phyloP scores from a whole-genome alignment of 495 filamentous ascomycete species.

The Penicillium daleae region DNA sequence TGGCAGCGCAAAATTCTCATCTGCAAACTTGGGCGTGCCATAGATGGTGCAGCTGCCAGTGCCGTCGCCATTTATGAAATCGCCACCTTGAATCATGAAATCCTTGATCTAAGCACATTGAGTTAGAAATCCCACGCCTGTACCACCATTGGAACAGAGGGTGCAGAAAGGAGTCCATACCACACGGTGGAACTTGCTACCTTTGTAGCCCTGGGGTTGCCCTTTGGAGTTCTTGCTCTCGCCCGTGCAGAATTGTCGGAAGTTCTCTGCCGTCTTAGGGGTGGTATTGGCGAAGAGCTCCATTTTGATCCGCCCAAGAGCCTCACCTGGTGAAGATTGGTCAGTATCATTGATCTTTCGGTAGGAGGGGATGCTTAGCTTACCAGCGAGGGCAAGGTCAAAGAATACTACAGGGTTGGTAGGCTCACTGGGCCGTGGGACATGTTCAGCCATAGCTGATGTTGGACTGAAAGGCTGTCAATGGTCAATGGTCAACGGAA shows the following conservation, averaged over 20 bases:
- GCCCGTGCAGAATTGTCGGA: constrained; percentile 95
- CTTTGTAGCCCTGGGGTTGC: constrained; percentile 91
- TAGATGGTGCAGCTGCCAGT: constrained; percentile 89
- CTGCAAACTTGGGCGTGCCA: constrained; percentile 78
- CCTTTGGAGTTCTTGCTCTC: constrained; percentile 82
- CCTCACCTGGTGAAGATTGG: constrained; percentile 64
- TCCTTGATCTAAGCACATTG: constrained; percentile 74
- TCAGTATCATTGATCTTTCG: neutral
- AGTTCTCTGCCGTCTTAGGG: constrained; percentile 93
- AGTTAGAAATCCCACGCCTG: neutral
- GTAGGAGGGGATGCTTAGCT: constrained; percentile 24
- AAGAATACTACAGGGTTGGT: constrained; percentile 82
- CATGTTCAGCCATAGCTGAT: constrained; percentile 21
- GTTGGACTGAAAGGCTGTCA: neutral
- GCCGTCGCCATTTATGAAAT: constrained; percentile 93
- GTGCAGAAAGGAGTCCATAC: constrained; percentile 45
- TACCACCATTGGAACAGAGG: neutral
- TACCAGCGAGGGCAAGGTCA: constrained; percentile 89
- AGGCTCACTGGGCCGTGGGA: constrained; percentile 6
- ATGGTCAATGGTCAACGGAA: neutral
- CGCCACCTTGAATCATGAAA: constrained; percentile 97
- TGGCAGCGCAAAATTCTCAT: constrained; percentile 85
- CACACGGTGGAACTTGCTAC: constrained; percentile 90
- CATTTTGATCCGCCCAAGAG: constrained; percentile 90
- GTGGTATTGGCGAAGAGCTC: constrained; percentile 86